phyloP scores from a whole-genome alignment of 2,329 filamentous ascomycete genomes.

The Neonectria magnoliae region DNA sequence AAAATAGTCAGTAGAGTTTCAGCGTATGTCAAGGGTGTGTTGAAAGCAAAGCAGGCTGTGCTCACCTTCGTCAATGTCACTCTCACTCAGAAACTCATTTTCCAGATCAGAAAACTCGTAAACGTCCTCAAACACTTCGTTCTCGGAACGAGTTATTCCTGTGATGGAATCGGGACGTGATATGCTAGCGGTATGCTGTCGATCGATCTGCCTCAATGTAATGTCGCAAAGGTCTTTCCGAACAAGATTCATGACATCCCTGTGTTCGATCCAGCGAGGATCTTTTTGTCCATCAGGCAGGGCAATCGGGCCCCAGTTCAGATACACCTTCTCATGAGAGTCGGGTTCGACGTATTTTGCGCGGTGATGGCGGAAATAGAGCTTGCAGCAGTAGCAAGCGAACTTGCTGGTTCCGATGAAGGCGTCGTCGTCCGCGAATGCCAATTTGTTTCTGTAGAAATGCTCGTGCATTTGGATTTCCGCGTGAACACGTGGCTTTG shows the following conservation, averaged over 20 bases:
- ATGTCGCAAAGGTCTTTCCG: conserved; percentile 20
- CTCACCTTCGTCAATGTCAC: background rate
- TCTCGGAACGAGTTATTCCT: background rate
- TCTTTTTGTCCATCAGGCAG: conserved; percentile 22
- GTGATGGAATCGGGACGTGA: background rate
- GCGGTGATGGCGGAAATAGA: conserved; percentile 56
- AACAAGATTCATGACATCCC: conserved; percentile 14
- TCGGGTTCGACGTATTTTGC: conserved; percentile 44
- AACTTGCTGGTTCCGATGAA: conserved; percentile 63
- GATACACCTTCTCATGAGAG: conserved; percentile 53
- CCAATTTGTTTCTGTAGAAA: conserved; percentile 48
- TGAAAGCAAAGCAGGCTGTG: background rate
- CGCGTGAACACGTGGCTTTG: conserved; percentile 51
- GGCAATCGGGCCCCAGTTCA: conserved; percentile 50
- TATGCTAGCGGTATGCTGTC: background rate
- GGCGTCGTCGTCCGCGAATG: conserved; percentile 52
- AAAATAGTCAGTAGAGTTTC: background rate
- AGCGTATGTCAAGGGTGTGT: background rate
- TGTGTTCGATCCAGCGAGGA: conserved; percentile 24
- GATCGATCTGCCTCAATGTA: conserved; percentile 18
- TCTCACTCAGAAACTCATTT: background rate
- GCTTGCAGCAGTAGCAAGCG: conserved; percentile 60
- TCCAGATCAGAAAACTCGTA: conserved; percentile 13
- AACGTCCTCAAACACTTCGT: background rate
- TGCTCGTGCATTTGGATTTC: conserved; percentile 59